phyloP scores from a whole-genome alignment of 345 rosid species.

The Garcia nutans region DNA sequence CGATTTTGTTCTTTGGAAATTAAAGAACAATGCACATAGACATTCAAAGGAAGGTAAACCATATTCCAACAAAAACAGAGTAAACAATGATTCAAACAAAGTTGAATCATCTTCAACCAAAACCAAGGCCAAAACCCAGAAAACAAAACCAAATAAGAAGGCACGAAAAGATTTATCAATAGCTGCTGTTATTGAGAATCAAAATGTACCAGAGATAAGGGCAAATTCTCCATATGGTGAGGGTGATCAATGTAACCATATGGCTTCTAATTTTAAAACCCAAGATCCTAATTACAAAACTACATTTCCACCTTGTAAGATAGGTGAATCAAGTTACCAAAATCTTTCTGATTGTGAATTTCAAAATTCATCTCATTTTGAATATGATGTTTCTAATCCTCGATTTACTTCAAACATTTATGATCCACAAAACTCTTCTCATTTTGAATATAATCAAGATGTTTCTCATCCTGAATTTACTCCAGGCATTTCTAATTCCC shows the following conservation, averaged over 20 bases:
- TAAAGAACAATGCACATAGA: constrained; percentile 15
- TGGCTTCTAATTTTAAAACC: constrained; percentile 2
- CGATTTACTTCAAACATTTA: too few relatives aligned
- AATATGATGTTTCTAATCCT: too few relatives aligned
- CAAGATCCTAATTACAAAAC: background rate
- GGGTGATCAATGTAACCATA: background rate
- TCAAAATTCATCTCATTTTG: too few relatives aligned
- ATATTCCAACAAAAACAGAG: too few relatives aligned
- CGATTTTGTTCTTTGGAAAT: constrained; percentile 30
- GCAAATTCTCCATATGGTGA: background rate
- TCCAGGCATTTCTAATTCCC: too few relatives aligned
- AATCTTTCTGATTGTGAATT: too few relatives aligned
- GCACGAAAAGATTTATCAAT: background rate
- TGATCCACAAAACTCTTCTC: too few relatives aligned
- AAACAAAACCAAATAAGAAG: constrained; percentile 14
- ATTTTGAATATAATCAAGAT: too few relatives aligned
- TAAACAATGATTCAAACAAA: too few relatives aligned
- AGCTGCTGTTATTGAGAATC: background rate
- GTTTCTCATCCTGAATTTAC: too few relatives aligned
- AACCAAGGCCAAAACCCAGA: background rate
- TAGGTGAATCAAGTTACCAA: background rate
- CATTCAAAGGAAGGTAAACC: background rate
- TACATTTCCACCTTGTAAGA: background rate
- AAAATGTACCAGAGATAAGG: background rate
- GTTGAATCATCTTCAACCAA: too few relatives aligned